A percentile compares a stretch with the other conserved stretches of the same genome.
Conservation (phyloP, 768 basidiomycete species). For the Rhizopogon rudus region DNA sequence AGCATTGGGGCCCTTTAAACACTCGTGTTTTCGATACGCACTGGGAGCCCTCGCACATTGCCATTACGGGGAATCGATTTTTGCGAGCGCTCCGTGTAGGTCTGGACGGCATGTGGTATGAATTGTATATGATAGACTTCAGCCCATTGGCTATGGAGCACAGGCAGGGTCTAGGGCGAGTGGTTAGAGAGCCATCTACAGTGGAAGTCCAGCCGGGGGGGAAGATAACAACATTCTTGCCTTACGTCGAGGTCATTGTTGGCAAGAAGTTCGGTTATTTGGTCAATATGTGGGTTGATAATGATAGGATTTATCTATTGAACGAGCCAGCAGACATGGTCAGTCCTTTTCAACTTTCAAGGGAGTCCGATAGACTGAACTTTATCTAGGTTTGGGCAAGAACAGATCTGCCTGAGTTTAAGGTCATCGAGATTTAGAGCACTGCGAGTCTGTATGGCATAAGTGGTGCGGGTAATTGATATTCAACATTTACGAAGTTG, state of each 20-base stretch:
- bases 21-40: background rate
- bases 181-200: background rate
- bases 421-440: too few relatives aligned
- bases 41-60: background rate
- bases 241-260: background rate
- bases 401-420: too few relatives aligned
- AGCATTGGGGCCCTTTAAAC: background rate
- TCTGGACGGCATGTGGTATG: background rate
- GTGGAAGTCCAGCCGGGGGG: background rate
- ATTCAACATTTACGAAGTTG: too few relatives aligned
- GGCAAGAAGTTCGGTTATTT: background rate
- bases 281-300: background rate
- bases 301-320: background rate
- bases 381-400: too few relatives aligned
- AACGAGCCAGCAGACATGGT: background rate
- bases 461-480: too few relatives aligned
- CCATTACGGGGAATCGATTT: background rate
- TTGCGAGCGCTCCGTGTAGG: background rate
- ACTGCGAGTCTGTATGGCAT: too few relatives aligned
- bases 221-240: background rate
- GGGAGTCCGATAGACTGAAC: too few relatives aligned
- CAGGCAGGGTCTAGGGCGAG: background rate
- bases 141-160: background rate
- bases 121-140: background rate
- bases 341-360: too few relatives aligned